These are phyloP conservation scores for Actinomortierella ambigua DNA, from an alignment of 371 early-diverging fungal species.

Conservation along the genomic window DNA sequence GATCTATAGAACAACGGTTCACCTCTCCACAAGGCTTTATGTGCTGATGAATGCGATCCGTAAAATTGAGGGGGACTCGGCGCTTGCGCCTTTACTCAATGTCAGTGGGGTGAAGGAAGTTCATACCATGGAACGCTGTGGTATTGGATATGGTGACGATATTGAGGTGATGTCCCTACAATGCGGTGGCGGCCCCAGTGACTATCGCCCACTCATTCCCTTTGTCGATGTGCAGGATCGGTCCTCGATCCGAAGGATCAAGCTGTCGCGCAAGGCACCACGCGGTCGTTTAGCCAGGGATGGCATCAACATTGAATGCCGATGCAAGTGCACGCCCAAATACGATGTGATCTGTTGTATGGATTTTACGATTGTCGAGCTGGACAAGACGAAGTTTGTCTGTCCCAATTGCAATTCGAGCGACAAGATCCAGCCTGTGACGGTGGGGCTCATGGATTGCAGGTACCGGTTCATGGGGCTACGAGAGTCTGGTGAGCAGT, in stretches of 20 bases:
- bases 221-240: conserved; percentile 24
- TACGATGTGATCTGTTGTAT: conserved; percentile 6
- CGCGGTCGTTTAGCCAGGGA: background rate
- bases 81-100: too few species aligned
- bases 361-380: conserved; percentile 4
- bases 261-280: background rate
- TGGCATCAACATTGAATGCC: conserved; percentile 19
- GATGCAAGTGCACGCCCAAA: conserved; percentile 5
- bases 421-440: conserved; percentile 7
- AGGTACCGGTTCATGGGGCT: conserved; percentile 20
- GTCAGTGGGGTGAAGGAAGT: too few species aligned
- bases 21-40: too few species aligned
- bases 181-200: too few species aligned
- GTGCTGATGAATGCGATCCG: conserved; percentile 96
- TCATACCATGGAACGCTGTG: too few species aligned
- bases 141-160: too few species aligned
- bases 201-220: too few species aligned
- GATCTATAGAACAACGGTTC: too few species aligned
- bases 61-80: too few species aligned
- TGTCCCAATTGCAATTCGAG: conserved; percentile 14
- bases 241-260: conserved; percentile 1
- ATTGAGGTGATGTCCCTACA: too few species aligned
- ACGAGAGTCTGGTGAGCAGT: conserved; percentile 7
- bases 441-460: conserved; percentile 13
- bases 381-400: background rate